These are phyloP conservation scores for Fusarium sp. DNA, from an alignment of 2,329 filamentous ascomycete species.

Conservation along the genomic window DNA sequence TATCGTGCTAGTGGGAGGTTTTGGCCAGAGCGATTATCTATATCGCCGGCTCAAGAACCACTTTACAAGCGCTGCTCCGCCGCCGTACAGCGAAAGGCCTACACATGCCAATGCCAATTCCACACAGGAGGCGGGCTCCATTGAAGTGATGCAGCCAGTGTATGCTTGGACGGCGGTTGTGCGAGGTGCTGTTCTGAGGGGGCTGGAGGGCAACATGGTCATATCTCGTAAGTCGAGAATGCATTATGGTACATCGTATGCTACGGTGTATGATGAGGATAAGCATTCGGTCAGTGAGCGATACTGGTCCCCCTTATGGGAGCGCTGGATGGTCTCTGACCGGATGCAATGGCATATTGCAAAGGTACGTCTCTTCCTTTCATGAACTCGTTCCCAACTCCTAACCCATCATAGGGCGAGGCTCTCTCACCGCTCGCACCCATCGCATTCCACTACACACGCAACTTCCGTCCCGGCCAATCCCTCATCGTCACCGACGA, in stretches of 20 bases:
- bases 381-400: neutral
- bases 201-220: conserved; percentile 81
- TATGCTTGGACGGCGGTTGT: conserved; percentile 87
- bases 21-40: conserved; percentile 81
- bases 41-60: conserved; percentile 76
- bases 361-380: conserved; percentile 61
- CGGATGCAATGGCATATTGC: conserved; percentile 88
- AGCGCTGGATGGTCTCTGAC: conserved; percentile 84
- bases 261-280: conserved; percentile 80
- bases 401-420: conserved; percentile 65
- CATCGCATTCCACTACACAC: conserved; percentile 85
- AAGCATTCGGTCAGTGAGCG: conserved; percentile 77
- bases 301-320: conserved; percentile 84
- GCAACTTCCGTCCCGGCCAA: conserved; percentile 83
- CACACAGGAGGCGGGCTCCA: conserved; percentile 61
- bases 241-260: conserved; percentile 84
- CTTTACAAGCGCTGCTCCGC: conserved; percentile 68
- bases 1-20: conserved; percentile 84
- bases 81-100: conserved; percentile 74
- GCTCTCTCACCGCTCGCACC: conserved; percentile 77
- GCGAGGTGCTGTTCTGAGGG: conserved; percentile 77
- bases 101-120: conserved; percentile 67
- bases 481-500: conserved; percentile 82
- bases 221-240: conserved; percentile 77
- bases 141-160: conserved; percentile 84